Evolutionary conservation across 176 grass and related monocot species (phyloP).

Genomic region (Typha latifolia): DNA sequence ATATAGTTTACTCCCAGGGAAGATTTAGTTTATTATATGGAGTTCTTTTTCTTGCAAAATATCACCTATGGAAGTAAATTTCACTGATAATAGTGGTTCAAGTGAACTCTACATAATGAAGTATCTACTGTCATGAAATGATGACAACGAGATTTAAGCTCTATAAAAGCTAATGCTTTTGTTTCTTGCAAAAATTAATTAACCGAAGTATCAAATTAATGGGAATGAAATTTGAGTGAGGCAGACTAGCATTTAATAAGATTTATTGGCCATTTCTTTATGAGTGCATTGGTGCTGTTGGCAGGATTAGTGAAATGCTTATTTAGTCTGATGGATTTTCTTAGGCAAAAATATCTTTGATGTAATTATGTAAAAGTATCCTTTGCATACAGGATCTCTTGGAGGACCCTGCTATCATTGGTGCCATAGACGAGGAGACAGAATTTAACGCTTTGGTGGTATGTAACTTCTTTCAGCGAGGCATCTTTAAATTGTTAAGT

Average conservation of each 20-base stretch:
- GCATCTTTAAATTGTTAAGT: too few relatives aligned
- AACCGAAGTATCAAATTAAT: too few relatives aligned
- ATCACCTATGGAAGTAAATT: too few relatives aligned
- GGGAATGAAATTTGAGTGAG: too few relatives aligned
- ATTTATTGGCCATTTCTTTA: not conserved
- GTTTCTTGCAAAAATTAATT: not conserved
- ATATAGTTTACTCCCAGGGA: too few relatives aligned
- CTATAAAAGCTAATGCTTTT: not conserved
- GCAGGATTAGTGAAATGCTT: not conserved
- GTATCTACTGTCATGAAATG: too few relatives aligned
- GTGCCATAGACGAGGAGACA: conserved; percentile 65
- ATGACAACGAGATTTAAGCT: too few relatives aligned
- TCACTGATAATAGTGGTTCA: too few relatives aligned
- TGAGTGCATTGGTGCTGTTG: not conserved
- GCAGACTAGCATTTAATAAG: not conserved
- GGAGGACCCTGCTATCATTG: conserved; percentile 53
- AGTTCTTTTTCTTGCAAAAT: too few relatives aligned
- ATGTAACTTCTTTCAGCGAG: conserved; percentile 1
- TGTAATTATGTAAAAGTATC: not conserved
- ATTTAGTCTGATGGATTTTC: not conserved
- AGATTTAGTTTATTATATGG: too few relatives aligned
- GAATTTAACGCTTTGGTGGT: conserved; percentile 93
- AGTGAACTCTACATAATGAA: too few relatives aligned
- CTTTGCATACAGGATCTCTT: conserved; percentile 57
- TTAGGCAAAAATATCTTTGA: not conserved